A percentile compares a stretch with the other conserved stretches of the same genome.
Conservation (phyloP, 2,329 filamentous ascomycete genomes). For the Aspergillus sp. region DNA sequence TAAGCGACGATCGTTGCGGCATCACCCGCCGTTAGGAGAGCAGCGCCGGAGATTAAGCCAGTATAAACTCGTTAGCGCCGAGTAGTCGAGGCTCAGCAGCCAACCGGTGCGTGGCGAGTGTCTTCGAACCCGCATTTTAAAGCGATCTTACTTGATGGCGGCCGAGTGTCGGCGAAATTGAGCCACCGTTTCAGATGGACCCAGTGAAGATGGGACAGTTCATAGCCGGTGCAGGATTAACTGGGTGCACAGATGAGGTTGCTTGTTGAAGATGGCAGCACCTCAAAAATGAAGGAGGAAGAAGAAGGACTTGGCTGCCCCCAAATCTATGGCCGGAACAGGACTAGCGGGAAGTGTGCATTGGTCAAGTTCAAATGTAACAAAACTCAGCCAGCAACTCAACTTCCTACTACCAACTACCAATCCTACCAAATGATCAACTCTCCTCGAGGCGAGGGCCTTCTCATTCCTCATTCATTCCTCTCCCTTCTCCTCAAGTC, state of each 20-base stretch:
- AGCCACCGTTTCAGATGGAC: not conserved
- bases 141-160: not conserved
- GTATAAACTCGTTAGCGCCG: constrained; percentile 1
- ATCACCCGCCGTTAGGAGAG: constrained; percentile 12
- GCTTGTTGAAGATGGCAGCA: no score
- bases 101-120: not conserved
- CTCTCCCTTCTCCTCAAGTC: not conserved
- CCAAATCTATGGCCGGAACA: no score
- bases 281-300: no score
- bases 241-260: no score
- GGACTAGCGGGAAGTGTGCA: no score
- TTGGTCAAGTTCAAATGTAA: no score
- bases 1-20: constrained; percentile 17
- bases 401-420: no score
- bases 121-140: not conserved
- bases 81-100: not conserved
- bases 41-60: constrained; percentile 1
- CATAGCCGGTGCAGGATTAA: no score
- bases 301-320: no score
- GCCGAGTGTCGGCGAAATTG: not conserved
- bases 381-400: no score
- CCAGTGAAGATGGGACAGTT: not conserved
- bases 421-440: no score
- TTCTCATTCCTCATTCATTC: not conserved
- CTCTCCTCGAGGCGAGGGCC: no score